Base-by-base conservation (phyloP, 176 grass and related monocot species). In the Ampelocalamus luodianensis region DNA sequence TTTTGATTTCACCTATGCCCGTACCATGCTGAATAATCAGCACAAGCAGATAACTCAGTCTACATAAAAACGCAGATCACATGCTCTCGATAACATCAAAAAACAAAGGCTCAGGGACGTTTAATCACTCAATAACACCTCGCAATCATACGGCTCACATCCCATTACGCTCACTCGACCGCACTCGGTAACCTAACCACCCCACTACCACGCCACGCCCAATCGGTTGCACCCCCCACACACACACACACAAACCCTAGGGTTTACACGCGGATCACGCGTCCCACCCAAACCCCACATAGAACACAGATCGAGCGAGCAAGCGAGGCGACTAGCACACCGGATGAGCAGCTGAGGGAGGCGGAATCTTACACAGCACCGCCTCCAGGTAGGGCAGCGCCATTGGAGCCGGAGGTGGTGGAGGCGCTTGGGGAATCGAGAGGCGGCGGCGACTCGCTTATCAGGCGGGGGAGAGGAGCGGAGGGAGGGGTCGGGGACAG, bases 321-420 rank as follows among this genome's bases (percentile, higher is more conserved):
- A 29, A 63, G 5, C 61, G 69, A 62, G 14, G 70, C 36, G 10
- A 69, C 4, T 27, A 81, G 54, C n/a, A 7, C 14, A 51, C 38
- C 7, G 37, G 71, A 81, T 10, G 71, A 59, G 29, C 78, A 23
- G 54, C 11, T 12, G 65, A 26, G 51, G 74, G 74, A 15, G 34
- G 79, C 22, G 73, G 62, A 80, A 85, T 79, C 85, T 85, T 87
- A 96, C 94, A 83, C n/a, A 96, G 82, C 54, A 96, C 94, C 71
- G 92, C 87, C 90, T 96, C 94, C 55, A 96, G 83, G 87, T 93
- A 96, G 67, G 94, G 91, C 26, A 97, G 88, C 83, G 88, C 95
- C 95, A 97, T 97, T 83, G 92, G 83, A 75, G 79, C 46, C 27
- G 74, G 50, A 5, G 39, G 42, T 24, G 50, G 44, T 16, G 24